Conservation (phyloP, 169 alveolate genomes). For the Eimeria maxima region DNA sequence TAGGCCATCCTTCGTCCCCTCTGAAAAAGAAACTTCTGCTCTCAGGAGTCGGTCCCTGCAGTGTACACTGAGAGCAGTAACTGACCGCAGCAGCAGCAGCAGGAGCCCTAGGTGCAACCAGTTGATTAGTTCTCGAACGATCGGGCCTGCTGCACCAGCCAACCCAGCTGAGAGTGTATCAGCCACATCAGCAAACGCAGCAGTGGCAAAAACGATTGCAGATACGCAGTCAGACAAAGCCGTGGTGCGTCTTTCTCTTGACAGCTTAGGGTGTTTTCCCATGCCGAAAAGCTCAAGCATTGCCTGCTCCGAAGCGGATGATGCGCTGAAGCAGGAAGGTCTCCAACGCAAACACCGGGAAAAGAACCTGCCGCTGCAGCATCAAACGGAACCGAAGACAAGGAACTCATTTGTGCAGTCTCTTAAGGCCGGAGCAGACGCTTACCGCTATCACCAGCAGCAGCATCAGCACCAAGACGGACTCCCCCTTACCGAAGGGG, state of each 20-base stretch:
- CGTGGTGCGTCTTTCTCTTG: conserved; percentile 36
- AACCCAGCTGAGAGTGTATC: not conserved
- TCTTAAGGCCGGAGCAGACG: conserved; percentile 8
- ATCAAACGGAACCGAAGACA: not conserved
- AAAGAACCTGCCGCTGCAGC: conserved; percentile 17
- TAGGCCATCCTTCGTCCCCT: not conserved
- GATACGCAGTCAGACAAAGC: not conserved
- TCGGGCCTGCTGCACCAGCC: not conserved
- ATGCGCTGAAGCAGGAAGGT: not conserved
- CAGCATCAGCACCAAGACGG: conserved; percentile 45
- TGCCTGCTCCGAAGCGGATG: not conserved
- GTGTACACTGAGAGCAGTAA: conserved; percentile 10
- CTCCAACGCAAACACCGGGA: not conserved
- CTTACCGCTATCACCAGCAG: conserved; percentile 5
- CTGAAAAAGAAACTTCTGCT: not conserved
- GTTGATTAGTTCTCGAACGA: not conserved
- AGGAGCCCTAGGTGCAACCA: not conserved
- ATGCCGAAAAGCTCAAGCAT: not conserved
- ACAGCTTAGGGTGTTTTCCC: not conserved
- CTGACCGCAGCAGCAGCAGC: conserved; percentile 32
- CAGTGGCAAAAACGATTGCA: not conserved
- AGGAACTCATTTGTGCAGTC: not conserved
- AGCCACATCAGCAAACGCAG: not conserved
- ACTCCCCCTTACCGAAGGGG: not conserved
- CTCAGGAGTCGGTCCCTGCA: conserved; percentile 3